A percentile compares a stretch with the other conserved stretches of the same genome.
phyloP scores from a whole-genome alignment of 2,329 filamentous ascomycete species.

The Monilinia aucupariae region DNA sequence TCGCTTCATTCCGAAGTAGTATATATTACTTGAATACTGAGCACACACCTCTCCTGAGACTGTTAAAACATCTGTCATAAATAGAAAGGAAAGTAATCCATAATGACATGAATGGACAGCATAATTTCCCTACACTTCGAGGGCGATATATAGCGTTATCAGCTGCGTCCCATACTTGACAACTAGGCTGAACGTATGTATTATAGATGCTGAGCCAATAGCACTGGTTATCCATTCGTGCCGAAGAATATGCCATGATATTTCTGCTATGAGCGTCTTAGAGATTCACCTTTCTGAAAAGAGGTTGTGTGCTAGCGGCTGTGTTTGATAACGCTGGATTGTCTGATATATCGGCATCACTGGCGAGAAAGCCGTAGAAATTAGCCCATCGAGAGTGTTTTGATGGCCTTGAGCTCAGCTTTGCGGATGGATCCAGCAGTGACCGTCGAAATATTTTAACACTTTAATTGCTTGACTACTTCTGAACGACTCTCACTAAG shows the following conservation, averaged over 20 bases:
- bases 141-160: no score
- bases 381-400: not conserved
- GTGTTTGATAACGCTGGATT: not conserved
- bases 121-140: not conserved
- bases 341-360: not conserved
- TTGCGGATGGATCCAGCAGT: conserved; percentile 17
- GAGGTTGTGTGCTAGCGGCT: not conserved
- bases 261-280: not conserved
- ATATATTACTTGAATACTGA: not conserved
- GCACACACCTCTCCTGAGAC: not conserved
- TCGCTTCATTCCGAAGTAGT: not conserved
- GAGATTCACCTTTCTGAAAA: not conserved
- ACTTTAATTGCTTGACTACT: conserved; percentile 9
- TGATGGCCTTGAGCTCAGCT: conserved; percentile 11
- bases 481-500: not conserved
- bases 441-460: not conserved
- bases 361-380: not conserved
- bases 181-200: not conserved
- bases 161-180: not conserved
- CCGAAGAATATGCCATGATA: not conserved
- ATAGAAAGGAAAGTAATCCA: not conserved
- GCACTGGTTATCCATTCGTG: not conserved
- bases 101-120: not conserved
- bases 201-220: not conserved
- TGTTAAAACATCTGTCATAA: not conserved